A percentile compares a stretch with the other conserved stretches of the same genome.
These are phyloP conservation scores for Gelatoporia subvermispora DNA, from an alignment of 768 basidiomycete species.

Conservation along the genomic window DNA sequence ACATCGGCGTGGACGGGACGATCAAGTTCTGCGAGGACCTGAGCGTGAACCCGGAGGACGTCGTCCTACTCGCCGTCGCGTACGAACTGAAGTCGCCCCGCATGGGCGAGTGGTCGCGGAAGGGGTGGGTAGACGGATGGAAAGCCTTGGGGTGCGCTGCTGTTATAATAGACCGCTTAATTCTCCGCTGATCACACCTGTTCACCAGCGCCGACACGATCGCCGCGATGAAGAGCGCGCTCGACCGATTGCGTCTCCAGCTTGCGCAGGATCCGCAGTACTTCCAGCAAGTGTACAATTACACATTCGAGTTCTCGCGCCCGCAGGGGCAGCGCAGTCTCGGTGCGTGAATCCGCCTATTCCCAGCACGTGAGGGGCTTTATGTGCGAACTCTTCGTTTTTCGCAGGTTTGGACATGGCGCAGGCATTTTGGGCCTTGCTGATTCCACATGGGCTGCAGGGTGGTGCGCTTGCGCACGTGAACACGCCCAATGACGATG, in stretches of 20 bases:
- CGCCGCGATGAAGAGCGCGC: conserved; percentile 49
- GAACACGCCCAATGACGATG: conserved; percentile 29
- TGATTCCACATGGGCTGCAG: conserved; percentile 65
- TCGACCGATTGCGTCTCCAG: conserved; percentile 51
- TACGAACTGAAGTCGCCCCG: conserved; percentile 73
- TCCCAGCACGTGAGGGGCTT: not conserved
- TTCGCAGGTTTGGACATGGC: conserved; percentile 62
- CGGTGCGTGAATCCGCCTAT: conserved; percentile 36
- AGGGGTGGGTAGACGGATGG: conserved; percentile 82
- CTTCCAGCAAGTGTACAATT: conserved; percentile 74
- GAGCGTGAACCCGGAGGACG: conserved; percentile 69
- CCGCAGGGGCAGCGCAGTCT: conserved; percentile 76
- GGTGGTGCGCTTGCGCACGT: conserved; percentile 58
- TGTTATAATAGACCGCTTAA: not conserved
- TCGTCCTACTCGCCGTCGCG: conserved; percentile 77
- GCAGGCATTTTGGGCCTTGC: conserved; percentile 71
- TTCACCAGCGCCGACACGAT: conserved; percentile 58
- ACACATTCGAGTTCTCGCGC: conserved; percentile 78
- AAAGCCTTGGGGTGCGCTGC: conserved; percentile 57
- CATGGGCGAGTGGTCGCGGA: conserved; percentile 65
- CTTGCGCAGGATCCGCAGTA: conserved; percentile 63
- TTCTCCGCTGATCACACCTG: not conserved
- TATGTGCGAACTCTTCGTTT: not conserved
- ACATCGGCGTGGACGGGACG: conserved; percentile 77
- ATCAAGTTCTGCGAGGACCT: conserved; percentile 71